Base-by-base conservation (phyloP, 768 basidiomycete genomes). In the Lentinula sp. region DNA sequence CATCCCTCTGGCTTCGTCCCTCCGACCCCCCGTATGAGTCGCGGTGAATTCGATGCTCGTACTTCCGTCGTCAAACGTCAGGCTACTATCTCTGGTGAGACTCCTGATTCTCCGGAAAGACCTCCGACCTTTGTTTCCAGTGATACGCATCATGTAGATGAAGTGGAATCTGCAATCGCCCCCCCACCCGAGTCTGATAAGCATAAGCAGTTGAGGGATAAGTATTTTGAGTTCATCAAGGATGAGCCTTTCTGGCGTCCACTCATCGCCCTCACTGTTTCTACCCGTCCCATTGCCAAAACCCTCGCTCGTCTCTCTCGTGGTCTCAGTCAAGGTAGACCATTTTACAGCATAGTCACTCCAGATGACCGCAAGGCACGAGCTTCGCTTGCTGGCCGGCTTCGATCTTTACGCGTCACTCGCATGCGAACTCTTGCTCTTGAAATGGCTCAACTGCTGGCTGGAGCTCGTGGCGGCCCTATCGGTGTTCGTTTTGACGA, bases 271-370 rank as follows among this genome's bases (percentile, higher is more conserved):
- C 60, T 78, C 49, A 78, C 76, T 1, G 60, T 76, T 39, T 71
- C 78, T 8, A 80, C 78, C 7, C 76, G 78, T 16, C 78, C 79
- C 0, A 68, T 80, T 35, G 76, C 74, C 3, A 52, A 69, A 8
- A 68, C 72, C 46, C 39, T 79, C 32, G 57, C 68, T 5, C 73
- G 77, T 10, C 70, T 78, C 21, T 65, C 70, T 42, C 70, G 67
- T 46, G 66, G 67, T 4, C 67, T 69, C 15, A 45, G 67, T 8
- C 71, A 71, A 6, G 80, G 79, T 4, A 57, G 70, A 7, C 69
- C 77, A 4, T 81, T 70, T 66, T 71, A 74, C 61, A 66, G 73
- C 9, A 63, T 66, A 10, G 63, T 79, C 55, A 54, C 64, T 7
- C 37, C 64, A 39, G 70, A 71, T 15, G 77, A 76, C 59, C 69